phyloP scores from a whole-genome alignment of 192 early-diverging fungal genomes.

The Coemansia nantahalensis region DNA sequence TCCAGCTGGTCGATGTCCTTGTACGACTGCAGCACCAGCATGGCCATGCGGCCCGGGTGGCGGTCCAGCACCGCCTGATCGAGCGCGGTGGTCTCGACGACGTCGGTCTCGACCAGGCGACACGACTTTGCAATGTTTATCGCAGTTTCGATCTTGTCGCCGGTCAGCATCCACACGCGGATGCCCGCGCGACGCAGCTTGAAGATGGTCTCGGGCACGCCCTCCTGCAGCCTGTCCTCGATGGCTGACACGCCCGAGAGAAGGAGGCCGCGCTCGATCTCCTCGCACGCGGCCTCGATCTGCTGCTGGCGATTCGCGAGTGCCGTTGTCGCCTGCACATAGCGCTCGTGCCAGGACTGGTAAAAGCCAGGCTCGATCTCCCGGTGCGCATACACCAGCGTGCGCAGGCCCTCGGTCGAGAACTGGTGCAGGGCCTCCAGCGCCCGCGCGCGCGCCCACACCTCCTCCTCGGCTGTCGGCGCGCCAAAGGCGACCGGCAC shows the following conservation, averaged over 20 bases:
- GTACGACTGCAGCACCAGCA: conserved; percentile 48
- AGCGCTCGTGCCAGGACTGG: conserved; percentile 62
- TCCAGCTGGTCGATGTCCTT: too few relatives aligned
- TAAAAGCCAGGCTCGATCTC: conserved; percentile 65
- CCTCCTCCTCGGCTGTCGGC: conserved; percentile 56
- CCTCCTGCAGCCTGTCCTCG: conserved; percentile 84
- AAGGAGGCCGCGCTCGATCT: conserved; percentile 70
- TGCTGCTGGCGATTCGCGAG: conserved; percentile 62
- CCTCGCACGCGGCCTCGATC: conserved; percentile 66
- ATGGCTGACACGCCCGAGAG: conserved; percentile 86
- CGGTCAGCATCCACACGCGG: conserved; percentile 88
- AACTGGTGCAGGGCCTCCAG: conserved; percentile 68
- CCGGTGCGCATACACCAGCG: conserved; percentile 73
- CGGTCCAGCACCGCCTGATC: conserved; percentile 6
- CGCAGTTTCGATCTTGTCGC: conserved; percentile 89
- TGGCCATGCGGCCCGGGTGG: conserved; percentile 13
- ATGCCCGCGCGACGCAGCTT: conserved; percentile 75
- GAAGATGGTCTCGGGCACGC: conserved; percentile 82
- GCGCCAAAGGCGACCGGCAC: conserved; percentile 24
- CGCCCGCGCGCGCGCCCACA: conserved; percentile 60
- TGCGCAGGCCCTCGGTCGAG: conserved; percentile 77
- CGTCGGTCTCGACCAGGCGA: conserved; percentile 58
- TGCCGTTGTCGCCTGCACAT: conserved; percentile 66
- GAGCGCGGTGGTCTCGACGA: conserved; percentile 26
- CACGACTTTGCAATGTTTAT: conserved; percentile 88